These are phyloP conservation scores for Rheum nobile DNA, from an alignment of 148 eudicot species.

Conservation along the genomic window DNA sequence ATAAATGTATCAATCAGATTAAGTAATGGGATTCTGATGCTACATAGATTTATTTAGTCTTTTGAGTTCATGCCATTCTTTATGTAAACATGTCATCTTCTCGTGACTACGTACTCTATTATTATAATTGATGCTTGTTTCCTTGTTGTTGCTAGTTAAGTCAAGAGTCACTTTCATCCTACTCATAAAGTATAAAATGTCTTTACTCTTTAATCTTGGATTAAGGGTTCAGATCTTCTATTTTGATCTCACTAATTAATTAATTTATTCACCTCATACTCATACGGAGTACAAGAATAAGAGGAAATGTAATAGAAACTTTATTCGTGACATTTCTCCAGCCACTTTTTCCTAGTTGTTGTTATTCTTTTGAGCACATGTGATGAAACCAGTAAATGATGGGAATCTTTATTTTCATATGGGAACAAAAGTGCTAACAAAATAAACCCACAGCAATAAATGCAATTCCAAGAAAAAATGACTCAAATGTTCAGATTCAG, in stretches of 20 bases:
- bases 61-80: background rate
- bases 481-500: background rate
- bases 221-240: background rate
- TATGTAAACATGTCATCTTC: no score
- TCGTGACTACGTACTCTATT: background rate
- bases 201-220: background rate
- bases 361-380: background rate
- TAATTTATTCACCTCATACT: no score
- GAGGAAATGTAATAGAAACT: no score
- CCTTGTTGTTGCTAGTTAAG: background rate
- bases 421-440: slow-evolving; percentile 6
- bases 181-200: background rate
- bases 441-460: slow-evolving; percentile 6
- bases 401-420: background rate
- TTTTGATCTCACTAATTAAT: no score
- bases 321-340: background rate
- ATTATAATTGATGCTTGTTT: background rate
- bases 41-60: background rate
- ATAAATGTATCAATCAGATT: no score
- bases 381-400: background rate
- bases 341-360: background rate
- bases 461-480: background rate
- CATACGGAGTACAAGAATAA: no score
- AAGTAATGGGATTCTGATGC: background rate
- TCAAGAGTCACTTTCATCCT: background rate